These are phyloP conservation scores for Phialophora expanda DNA, from an alignment of 2,329 filamentous ascomycete genomes.

Conservation along the genomic window DNA sequence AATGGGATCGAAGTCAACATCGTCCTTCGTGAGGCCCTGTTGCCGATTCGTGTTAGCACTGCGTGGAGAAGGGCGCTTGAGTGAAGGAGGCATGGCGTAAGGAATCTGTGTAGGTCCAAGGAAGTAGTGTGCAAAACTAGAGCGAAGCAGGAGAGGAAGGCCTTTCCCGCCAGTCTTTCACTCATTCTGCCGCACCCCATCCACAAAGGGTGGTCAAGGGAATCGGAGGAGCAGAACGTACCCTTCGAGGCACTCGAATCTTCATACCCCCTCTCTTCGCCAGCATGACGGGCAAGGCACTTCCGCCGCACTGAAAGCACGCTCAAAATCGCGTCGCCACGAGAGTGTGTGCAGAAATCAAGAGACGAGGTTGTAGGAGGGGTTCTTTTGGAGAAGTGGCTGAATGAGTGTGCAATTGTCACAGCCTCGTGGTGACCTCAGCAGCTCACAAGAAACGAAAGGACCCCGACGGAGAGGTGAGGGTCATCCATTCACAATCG, in stretches of 20 bases:
- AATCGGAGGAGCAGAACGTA: constrained; percentile 51
- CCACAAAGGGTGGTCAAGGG: background rate
- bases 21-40: constrained; percentile 64
- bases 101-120: background rate
- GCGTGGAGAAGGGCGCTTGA: background rate
- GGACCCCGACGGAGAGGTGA: background rate
- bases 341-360: constrained; percentile 6
- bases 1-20: constrained; percentile 80
- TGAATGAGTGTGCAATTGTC: background rate
- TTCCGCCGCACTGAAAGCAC: constrained; percentile 16
- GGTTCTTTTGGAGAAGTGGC: constrained; percentile 5
- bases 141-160: background rate
- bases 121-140: no score
- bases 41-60: constrained; percentile 15
- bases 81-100: background rate
- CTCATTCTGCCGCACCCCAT: constrained; percentile 5
- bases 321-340: constrained; percentile 2
- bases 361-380: constrained; percentile 7
- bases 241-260: constrained; percentile 70
- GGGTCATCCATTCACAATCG: background rate
- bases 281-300: constrained; percentile 46
- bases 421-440: background rate
- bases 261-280: constrained; percentile 62
- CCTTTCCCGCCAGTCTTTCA: background rate
- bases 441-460: background rate